Conservation (phyloP, 2,329 filamentous ascomycete genomes). For the Purpureocillium takamizusanense region DNA sequence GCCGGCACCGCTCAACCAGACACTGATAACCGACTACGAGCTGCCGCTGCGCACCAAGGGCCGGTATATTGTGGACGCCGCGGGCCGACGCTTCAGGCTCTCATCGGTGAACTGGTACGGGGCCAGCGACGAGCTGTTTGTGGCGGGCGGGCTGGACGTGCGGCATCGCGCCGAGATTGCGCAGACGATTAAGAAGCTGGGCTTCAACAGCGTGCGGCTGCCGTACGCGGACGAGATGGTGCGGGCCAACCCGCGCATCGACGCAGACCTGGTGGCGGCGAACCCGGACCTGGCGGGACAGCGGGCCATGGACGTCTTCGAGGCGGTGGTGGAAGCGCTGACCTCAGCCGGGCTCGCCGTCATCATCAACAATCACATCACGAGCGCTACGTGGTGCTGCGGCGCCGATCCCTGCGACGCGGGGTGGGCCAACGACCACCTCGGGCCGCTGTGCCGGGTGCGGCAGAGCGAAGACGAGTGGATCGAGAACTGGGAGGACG, state of each 20-base stretch:
- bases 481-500: slow-evolving; percentile 56
- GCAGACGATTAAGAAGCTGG: slow-evolving; percentile 46
- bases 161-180: slow-evolving; percentile 54
- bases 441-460: slow-evolving; percentile 50
- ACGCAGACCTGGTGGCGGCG: slow-evolving; percentile 38
- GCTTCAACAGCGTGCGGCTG: slow-evolving; percentile 62
- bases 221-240: slow-evolving; percentile 65
- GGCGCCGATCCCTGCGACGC: slow-evolving; percentile 59
- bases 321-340: slow-evolving; percentile 47
- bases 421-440: slow-evolving; percentile 56
- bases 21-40: slow-evolving; percentile 36
- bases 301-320: slow-evolving; percentile 51
- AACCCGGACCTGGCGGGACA: slow-evolving; percentile 51
- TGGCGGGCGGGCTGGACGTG: slow-evolving; percentile 54
- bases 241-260: slow-evolving; percentile 45
- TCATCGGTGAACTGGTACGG: slow-evolving; percentile 64
- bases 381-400: slow-evolving; percentile 59
- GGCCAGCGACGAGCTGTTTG: slow-evolving; percentile 56
- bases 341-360: slow-evolving; percentile 55
- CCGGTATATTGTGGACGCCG: slow-evolving; percentile 50
- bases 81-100: slow-evolving; percentile 50
- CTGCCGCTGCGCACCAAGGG: slow-evolving; percentile 52
- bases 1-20: slow-evolving; percentile 30
- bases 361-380: slow-evolving; percentile 64
- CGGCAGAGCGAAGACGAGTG: slow-evolving; percentile 56